A percentile compares a stretch with the other conserved stretches of the same genome.
Conservation (phyloP, 495 filamentous ascomycete species). For the Apodospora peruviana region DNA sequence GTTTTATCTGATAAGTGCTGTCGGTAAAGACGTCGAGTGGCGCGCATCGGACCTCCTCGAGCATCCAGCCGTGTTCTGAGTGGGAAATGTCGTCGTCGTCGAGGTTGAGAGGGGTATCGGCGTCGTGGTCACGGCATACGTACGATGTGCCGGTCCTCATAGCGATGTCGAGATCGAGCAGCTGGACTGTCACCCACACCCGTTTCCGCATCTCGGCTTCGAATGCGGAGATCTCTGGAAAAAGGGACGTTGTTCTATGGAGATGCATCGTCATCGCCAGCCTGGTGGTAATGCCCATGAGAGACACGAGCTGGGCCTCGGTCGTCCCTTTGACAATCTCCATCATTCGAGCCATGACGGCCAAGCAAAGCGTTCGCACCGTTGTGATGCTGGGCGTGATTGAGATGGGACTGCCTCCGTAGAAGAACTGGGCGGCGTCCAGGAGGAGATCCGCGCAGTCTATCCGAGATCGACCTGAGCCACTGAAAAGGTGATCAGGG, state of each 20-base stretch:
- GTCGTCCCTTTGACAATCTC: slow-evolving; percentile 18
- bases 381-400: slow-evolving; percentile 14
- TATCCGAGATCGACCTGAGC: slow-evolving; percentile 8
- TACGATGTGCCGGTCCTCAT: slow-evolving; percentile 28
- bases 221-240: slow-evolving; percentile 38
- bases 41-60: slow-evolving; percentile 4
- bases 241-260: slow-evolving; percentile 16
- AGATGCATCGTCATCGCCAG: slow-evolving; percentile 20
- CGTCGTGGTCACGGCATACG: slow-evolving; percentile 12
- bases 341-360: slow-evolving; percentile 16
- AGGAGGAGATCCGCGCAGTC: slow-evolving; percentile 20
- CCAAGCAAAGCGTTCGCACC: slow-evolving; percentile 16
- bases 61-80: slow-evolving; percentile 14
- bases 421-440: slow-evolving; percentile 19
- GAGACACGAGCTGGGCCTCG: slow-evolving; percentile 10
- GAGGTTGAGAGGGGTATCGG: slow-evolving; percentile 13
- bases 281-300: slow-evolving; percentile 17
- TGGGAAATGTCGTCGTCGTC: slow-evolving; percentile 14
- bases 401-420: slow-evolving; percentile 11
- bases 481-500: slow-evolving; percentile 7
- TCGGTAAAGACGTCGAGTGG: slow-evolving; percentile 5
- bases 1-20: slow-evolving; percentile 16
- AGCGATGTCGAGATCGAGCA: slow-evolving; percentile 34
- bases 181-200: slow-evolving; percentile 32
- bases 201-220: slow-evolving; percentile 39